A percentile compares a stretch with the other conserved stretches of the same genome.
phyloP scores from a whole-genome alignment of 2,329 filamentous ascomycete species.

The Myriosclerotinia duriaeana region DNA sequence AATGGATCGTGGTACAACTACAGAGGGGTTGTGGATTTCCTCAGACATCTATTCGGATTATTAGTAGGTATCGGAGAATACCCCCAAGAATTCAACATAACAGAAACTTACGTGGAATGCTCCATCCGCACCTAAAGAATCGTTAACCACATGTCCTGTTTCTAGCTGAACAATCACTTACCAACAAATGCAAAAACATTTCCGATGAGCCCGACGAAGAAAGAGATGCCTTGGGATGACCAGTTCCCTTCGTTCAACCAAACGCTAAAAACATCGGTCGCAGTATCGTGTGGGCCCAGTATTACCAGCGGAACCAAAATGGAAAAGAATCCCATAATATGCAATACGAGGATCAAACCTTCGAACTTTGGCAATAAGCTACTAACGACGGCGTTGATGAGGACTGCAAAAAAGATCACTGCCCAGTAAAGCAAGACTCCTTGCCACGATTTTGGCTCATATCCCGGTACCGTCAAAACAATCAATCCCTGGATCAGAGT shows the following conservation, averaged over 20 bases:
- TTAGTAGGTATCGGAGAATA: not conserved
- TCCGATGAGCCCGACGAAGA: conserved; percentile 43
- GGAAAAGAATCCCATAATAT: conserved; percentile 47
- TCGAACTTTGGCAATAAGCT: conserved; percentile 45
- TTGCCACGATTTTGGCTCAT: conserved; percentile 15
- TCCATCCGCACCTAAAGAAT: conserved; percentile 17
- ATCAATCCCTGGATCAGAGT: conserved; percentile 17
- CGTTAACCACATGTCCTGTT: not conserved
- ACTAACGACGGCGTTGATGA: conserved; percentile 47
- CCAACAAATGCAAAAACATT: conserved; percentile 31
- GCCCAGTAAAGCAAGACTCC: conserved; percentile 10
- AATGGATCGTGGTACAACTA: conserved; percentile 38
- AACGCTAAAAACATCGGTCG: conserved; percentile 35
- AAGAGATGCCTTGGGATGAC: conserved; percentile 37
- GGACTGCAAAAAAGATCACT: conserved; percentile 30
- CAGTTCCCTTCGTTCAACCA: conserved; percentile 40
- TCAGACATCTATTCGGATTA: conserved; percentile 17
- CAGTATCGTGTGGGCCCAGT: conserved; percentile 29
- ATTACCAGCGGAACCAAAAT: conserved; percentile 44
- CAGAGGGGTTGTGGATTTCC: conserved; percentile 24
- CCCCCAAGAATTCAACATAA: not conserved
- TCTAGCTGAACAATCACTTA: not conserved
- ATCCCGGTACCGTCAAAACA: not conserved
- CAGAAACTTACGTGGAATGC: conserved; percentile 17
- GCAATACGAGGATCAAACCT: conserved; percentile 46